These are phyloP conservation scores for Lepiota venenata DNA, from an alignment of 768 basidiomycete species.

Conservation along the genomic window DNA sequence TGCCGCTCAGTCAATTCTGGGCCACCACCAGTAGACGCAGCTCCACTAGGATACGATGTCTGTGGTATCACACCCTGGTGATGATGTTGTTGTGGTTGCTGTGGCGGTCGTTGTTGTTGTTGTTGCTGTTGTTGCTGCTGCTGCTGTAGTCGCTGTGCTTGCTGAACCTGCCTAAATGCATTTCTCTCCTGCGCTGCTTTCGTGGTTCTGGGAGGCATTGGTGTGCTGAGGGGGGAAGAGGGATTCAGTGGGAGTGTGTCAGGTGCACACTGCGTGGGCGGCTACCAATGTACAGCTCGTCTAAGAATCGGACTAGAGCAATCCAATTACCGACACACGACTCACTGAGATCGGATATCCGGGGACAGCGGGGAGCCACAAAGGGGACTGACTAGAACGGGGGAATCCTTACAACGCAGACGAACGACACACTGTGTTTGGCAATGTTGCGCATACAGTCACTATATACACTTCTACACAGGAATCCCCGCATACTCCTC, in stretches of 20 bases:
- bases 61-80: neutral
- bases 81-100: neutral
- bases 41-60: neutral
- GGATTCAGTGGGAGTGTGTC: neutral
- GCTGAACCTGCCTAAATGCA: slow-evolving; percentile 8
- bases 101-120: neutral
- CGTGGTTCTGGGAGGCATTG: slow-evolving; percentile 3
- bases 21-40: neutral
- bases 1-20: neutral
- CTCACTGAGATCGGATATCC: neutral
- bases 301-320: neutral
- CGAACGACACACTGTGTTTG: neutral
- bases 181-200: slow-evolving; percentile 1
- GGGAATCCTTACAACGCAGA: no score
- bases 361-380: no score
- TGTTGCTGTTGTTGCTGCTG: neutral
- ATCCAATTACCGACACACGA: neutral
- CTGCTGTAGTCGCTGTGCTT: neutral
- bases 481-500: slow-evolving; percentile 84
- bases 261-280: neutral
- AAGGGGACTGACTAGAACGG: no score
- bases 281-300: no score
- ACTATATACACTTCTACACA: slow-evolving; percentile 18
- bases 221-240: neutral
- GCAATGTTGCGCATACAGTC: neutral